Conservation (phyloP, 805 yeast species). For the Metschnikowia peoriensis region DNA sequence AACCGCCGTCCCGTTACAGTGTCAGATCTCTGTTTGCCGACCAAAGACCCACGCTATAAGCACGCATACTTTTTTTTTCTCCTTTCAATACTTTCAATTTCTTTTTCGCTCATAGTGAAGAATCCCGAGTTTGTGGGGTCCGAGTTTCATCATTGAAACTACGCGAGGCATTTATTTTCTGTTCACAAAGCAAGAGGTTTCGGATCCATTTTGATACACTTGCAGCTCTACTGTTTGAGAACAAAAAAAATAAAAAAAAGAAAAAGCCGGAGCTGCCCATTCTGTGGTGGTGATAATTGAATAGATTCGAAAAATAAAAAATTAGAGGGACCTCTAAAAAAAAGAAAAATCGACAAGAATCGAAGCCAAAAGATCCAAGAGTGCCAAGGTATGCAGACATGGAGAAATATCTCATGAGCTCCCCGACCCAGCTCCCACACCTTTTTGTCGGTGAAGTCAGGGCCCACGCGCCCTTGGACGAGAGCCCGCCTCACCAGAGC, state of each 20-base stretch:
- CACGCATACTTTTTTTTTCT: neutral
- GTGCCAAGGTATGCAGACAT: slow-evolving; percentile 19
- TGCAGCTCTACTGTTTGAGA: no score
- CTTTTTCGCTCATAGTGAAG: neutral
- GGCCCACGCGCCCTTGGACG: slow-evolving; percentile 1
- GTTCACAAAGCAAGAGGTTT: no score
- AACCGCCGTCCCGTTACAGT: neutral
- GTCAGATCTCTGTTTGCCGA: neutral
- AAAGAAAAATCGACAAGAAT: neutral
- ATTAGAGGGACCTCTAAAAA: neutral
- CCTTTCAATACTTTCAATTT: no score
- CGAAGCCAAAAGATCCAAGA: neutral
- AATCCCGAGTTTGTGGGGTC: no score
- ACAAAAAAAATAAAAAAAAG: no score
- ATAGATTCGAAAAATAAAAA: no score
- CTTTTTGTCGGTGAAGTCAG: slow-evolving; percentile 20
- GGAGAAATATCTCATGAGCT: slow-evolving; percentile 41
- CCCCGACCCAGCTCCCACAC: slow-evolving; percentile 38
- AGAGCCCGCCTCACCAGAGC: neutral
- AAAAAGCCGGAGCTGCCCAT: no score
- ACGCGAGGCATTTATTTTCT: no score
- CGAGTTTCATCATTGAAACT: no score
- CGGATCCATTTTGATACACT: no score
- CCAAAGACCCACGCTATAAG: neutral
- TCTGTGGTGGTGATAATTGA: no score